Percentiles rank a stretch among this genome's conserved stretches.
phyloP scores from a whole-genome alignment of 805 yeast species.

The Ogataea zsoltii region DNA sequence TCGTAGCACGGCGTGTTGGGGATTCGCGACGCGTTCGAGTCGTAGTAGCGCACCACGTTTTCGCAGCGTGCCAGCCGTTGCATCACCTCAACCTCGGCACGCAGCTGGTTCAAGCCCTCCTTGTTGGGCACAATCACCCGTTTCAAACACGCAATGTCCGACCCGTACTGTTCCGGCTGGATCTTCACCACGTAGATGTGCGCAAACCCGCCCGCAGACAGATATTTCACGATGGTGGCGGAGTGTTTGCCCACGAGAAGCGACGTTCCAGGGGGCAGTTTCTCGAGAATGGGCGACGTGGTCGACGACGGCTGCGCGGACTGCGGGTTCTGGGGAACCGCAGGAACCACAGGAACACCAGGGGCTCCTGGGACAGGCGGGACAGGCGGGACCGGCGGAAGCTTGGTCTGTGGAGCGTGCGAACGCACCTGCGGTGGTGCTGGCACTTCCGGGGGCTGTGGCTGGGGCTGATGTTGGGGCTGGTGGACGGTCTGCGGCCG shows the following conservation, averaged over 20 bases:
- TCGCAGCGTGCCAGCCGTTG: slow-evolving; percentile 55
- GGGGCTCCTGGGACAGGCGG: too few species aligned
- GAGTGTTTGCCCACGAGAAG: slow-evolving; percentile 52
- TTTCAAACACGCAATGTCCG: slow-evolving; percentile 65
- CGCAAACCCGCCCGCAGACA: slow-evolving; percentile 70
- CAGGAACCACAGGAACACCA: not conserved
- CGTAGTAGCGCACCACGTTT: slow-evolving; percentile 67
- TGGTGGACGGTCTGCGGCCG: not conserved
- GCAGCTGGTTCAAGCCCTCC: slow-evolving; percentile 58
- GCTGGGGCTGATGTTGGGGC: too few species aligned
- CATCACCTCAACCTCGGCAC: slow-evolving; percentile 83
- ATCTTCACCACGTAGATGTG: slow-evolving; percentile 70
- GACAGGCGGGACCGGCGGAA: too few species aligned
- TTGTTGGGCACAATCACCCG: slow-evolving; percentile 74
- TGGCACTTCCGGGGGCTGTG: too few species aligned
- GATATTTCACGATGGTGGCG: slow-evolving; percentile 45
- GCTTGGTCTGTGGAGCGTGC: too few species aligned
- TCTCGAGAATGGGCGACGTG: slow-evolving; percentile 21
- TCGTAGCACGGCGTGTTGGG: slow-evolving; percentile 59
- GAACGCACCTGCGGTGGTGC: too few species aligned
- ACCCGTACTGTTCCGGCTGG: slow-evolving; percentile 45
- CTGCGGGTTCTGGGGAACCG: slow-evolving; percentile 3
- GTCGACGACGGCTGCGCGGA: too few species aligned
- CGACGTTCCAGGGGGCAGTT: slow-evolving; percentile 43
- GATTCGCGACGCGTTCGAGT: slow-evolving; percentile 71